Base-by-base conservation (phyloP, 495 filamentous ascomycete genomes). In the Aspergillus ellipticus region DNA sequence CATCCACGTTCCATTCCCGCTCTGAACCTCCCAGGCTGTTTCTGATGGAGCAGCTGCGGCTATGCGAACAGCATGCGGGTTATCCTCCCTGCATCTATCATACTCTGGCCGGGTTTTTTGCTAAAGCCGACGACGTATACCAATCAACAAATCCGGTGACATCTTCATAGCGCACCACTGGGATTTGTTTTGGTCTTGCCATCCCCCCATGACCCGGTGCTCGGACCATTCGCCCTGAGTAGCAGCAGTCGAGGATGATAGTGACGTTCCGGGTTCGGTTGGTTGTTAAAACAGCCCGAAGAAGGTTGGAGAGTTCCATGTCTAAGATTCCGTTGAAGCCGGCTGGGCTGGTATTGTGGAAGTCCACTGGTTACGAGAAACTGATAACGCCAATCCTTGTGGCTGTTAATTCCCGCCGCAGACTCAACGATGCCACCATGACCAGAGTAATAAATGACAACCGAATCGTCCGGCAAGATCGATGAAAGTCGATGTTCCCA, bases 401-500 rank as follows among this genome's bases (percentile, higher is more conserved):
- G 9, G n/a, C 15, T 35, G 26, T 11, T 51, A 6, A 3, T 22
- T 7, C 28, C 47, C 21, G 28, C 20, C 15, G 8, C n/a, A 5
- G 47, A 17, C 20, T 17, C 21, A 2, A 48, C 53, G 1, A 55
- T 10, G 3, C 22, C 53, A 19, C 53, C 53, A 29, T 55, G 53
- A 0, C 53, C 53, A 2, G 53, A 48, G 28, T 55, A 55, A n/a
- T 39, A 55, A 21, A 55, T 55, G 2, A 55, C 53, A 16, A 55
- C 42, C 0, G 42, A 17, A 31, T 55, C 53, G 15, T 17, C 52
- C 9, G 39, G 10, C 4, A 15, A 10, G 22, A 20, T 54, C 1
- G 9, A 3, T 4, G 16, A 24, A 22, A 54, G 46, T 2, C 46
- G 26, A 20, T 21, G 4, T 8, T 54, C 2, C 52, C 52, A 54